These are phyloP conservation scores for Diaporthe sp. DNA, from an alignment of 2,329 filamentous ascomycete species.

Conservation along the genomic window DNA sequence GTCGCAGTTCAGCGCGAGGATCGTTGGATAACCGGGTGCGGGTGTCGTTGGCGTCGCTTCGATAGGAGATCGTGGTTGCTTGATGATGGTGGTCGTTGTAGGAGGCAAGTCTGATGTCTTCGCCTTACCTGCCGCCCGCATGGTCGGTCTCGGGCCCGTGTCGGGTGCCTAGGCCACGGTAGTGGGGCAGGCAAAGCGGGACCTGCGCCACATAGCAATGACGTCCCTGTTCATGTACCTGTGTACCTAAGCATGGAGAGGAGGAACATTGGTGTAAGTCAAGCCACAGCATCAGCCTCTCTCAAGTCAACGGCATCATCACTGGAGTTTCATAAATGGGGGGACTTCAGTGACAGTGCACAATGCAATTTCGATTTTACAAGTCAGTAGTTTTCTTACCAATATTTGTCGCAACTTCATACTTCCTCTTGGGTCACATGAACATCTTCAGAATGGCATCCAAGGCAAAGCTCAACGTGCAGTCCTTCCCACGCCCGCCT, in stretches of 20 bases:
- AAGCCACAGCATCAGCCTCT: slow-evolving; percentile 20
- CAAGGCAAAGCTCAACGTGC: slow-evolving; percentile 65
- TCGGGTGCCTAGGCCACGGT: slow-evolving; percentile 8
- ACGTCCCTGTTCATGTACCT: slow-evolving; percentile 13
- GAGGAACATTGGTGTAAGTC: not conserved
- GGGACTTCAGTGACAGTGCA: not conserved
- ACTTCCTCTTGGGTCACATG: not conserved
- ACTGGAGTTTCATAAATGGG: slow-evolving; percentile 17
- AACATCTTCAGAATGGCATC: slow-evolving; percentile 52
- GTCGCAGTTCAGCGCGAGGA: not conserved
- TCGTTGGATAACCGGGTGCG: not conserved
- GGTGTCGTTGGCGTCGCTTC: not conserved
- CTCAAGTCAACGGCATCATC: slow-evolving; percentile 33
- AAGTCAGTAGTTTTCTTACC: not conserved
- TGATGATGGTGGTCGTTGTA: slow-evolving; percentile 3
- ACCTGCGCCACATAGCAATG: slow-evolving; percentile 35
- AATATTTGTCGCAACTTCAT: not conserved
- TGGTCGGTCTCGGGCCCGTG: slow-evolving; percentile 5
- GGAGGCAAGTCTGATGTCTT: not conserved
- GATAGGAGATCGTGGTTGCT: slow-evolving; percentile 13
- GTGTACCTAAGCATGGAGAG: not conserved
- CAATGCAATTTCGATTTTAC: not conserved
- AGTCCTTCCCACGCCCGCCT: slow-evolving; percentile 71
- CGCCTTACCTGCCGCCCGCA: slow-evolving; percentile 10
- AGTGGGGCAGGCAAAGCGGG: slow-evolving; percentile 29